Conservation (phyloP, 1,139 yeast genomes). For the Tardiomyces depauwii region DNA sequence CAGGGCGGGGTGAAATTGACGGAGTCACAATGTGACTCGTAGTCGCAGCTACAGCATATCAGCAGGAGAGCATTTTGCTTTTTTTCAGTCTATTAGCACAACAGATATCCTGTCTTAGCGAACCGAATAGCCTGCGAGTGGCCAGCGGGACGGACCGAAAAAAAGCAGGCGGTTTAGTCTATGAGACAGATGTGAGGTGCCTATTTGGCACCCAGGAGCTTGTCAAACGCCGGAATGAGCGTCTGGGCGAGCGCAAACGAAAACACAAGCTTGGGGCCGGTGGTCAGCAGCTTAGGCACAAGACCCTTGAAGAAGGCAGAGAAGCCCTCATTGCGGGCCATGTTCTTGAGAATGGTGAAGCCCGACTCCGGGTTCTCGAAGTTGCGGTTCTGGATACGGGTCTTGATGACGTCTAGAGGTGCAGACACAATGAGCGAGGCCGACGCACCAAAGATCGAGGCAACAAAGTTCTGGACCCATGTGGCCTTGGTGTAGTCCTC, state of each 20-base stretch:
- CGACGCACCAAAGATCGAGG: slow-evolving; percentile 97
- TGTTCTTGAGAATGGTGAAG: slow-evolving; percentile 80
- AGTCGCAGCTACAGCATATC: too few relatives aligned
- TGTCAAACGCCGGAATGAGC: slow-evolving; percentile 90
- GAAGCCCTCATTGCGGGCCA: slow-evolving; percentile 72
- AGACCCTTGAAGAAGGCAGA: slow-evolving; percentile 94
- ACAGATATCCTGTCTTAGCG: too few relatives aligned
- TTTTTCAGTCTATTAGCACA: too few relatives aligned
- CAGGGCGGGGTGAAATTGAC: too few relatives aligned
- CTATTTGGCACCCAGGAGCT: slow-evolving; percentile 22
- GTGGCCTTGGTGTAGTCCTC: slow-evolving; percentile 83
- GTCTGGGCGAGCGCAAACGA: slow-evolving; percentile 95
- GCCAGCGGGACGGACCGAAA: too few relatives aligned
- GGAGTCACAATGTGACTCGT: too few relatives aligned
- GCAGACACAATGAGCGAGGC: slow-evolving; percentile 96
- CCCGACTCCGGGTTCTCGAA: slow-evolving; percentile 96
- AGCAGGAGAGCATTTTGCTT: too few relatives aligned
- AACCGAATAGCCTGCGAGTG: too few relatives aligned
- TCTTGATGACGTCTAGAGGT: slow-evolving; percentile 95
- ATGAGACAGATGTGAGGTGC: neutral
- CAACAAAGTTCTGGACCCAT: slow-evolving; percentile 88
- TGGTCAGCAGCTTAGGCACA: slow-evolving; percentile 90
- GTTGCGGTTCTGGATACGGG: slow-evolving; percentile 94
- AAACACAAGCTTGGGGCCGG: slow-evolving; percentile 96
- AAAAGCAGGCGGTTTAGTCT: too few relatives aligned